Percentiles rank a stretch among this genome's conserved stretches.
phyloP scores from a whole-genome alignment of 2,329 filamentous ascomycete genomes.

The Daldinia sp. region DNA sequence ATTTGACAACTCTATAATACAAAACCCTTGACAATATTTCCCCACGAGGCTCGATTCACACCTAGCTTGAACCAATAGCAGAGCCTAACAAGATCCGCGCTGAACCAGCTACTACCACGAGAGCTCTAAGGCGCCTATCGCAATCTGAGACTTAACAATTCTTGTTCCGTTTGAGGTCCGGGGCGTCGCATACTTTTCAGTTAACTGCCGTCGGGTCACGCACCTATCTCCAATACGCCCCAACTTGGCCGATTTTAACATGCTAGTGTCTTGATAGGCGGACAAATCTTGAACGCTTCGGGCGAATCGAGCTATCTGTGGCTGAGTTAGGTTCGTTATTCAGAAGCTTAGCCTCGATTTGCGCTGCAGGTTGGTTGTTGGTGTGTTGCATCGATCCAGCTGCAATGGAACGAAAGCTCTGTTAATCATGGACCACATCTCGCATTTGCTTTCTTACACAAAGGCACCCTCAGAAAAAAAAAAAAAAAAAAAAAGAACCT shows the following conservation, averaged over 20 bases:
- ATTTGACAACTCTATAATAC: slow-evolving; percentile 45
- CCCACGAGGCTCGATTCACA: slow-evolving; percentile 43
- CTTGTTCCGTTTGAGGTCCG: slow-evolving; percentile 23
- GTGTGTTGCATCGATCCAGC: slow-evolving; percentile 48
- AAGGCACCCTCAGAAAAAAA: slow-evolving; percentile 33
- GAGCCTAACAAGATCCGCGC: slow-evolving; percentile 27
- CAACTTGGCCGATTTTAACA: slow-evolving; percentile 25
- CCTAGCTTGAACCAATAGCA: slow-evolving; percentile 38
- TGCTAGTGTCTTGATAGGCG: slow-evolving; percentile 43
- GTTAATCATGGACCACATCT: slow-evolving; percentile 41
- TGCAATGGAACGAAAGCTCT: slow-evolving; percentile 42
- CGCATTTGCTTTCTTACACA: slow-evolving; percentile 40
- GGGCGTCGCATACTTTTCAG: slow-evolving; percentile 26
- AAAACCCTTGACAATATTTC: slow-evolving; percentile 45
- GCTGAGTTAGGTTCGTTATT: slow-evolving; percentile 45
- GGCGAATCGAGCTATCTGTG: slow-evolving; percentile 47
- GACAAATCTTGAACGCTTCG: slow-evolving; percentile 43
- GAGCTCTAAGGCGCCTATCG: slow-evolving; percentile 38
- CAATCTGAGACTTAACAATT: slow-evolving; percentile 36
- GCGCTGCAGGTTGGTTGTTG: slow-evolving; percentile 38
- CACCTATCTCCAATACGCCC: slow-evolving; percentile 45
- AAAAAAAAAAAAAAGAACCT: slow-evolving; percentile 27
- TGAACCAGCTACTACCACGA: slow-evolving; percentile 35
- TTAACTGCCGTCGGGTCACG: slow-evolving; percentile 44
- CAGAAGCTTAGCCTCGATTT: slow-evolving; percentile 47